Base-by-base conservation (phyloP, 2,329 filamentous ascomycete genomes). In the Hysterium pulicare region DNA sequence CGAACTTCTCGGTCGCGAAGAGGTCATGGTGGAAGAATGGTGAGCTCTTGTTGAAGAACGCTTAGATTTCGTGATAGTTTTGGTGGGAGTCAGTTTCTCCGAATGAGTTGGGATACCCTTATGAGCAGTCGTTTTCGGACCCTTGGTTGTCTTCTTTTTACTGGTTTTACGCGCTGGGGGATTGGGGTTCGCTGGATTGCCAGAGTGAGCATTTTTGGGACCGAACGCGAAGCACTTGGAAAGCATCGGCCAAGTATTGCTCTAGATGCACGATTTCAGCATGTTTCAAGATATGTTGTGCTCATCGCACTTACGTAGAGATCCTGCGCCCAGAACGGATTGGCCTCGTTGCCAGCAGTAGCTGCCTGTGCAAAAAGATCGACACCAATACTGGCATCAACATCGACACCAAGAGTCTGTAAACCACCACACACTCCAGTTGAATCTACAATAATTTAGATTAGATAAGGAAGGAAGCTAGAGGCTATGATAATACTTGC, bases 341-440 rank as follows among this genome's bases (percentile, higher is more conserved):
- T 41, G 2, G 42, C 44, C 33, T 48, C 47, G 19, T 54, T 45
- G 23, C 43, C 50, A 11, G 44, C 46, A 2, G 33, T 44, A 9
- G 50, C 46, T 4, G 50, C 50, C 22, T 42, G 33, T 15, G 38
- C 47, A 17, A 20, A 30, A 6, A 54, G 44, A 16, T 51, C 48
- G 9, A 48, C 47, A n/a, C 50, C 49, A 33, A 54, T 41, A 3
- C 33, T 22, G n/a, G 50, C 40, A 24, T 49, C 35, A 6, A 51
- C 34, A 22, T 51, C 48, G 10, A 54, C 50, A 34, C 50, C 50
- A 28, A 54, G 34, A 2, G 46, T 51, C 31, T 54, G 46, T 17
- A 49, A 38, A 2, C 41, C 42, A 13, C 36, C 40, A 37, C 50
- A 54, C 4, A 51, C 50, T 23, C 50, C 50, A 19, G 32, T 43